Base-by-base conservation (phyloP, 208 protist species). In the Acanthamoeba castellanii region DNA sequence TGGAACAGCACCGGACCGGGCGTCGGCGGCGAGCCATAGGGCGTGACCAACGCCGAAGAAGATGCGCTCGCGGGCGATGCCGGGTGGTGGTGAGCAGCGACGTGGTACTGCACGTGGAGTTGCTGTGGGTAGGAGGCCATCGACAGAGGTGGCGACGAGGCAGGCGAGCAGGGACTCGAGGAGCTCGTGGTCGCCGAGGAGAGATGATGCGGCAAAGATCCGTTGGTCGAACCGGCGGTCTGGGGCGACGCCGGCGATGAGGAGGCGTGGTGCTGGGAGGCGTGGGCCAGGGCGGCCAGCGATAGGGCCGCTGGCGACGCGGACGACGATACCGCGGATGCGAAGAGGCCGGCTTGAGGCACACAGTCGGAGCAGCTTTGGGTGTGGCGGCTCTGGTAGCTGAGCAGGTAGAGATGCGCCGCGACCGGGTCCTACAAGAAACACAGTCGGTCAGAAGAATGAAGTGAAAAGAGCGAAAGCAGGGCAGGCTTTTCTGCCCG, bases 251-350 rank as follows among this genome's bases (percentile, higher is more conserved):
- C 76, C 14, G 47, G 76, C 13, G 22, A 57, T 20, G 76, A 78
- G 7, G 70, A 85, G 22, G 76, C 34, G 22, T 85, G 76, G 22
- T 59, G 76, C 34, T 85, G 76, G 5, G 76, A 85, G 7, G 76
- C 76, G 32, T 88, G 81, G n/a, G 81, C 81, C 11, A 88, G 50
- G 47, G 81, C 81, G n/a, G 81, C 81, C 52, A 88, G 30, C 6
- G 47, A 88, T 7, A 64, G 32, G 64, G 47, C 42, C 0, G 37
- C 30, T 20, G 34, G 72, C 72, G 13, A 8, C 7, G 37, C 32
- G 30, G 74, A 47, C 25, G 42, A 11, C 27, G 22, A 9, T 6
- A 34, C 34, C 37, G 30, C 32, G 20, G 16, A 45, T 13, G 30
- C 74, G 0, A 34, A 61, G 18, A 61, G 57, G 55, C 59, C 25